Evolutionary conservation across 345 rosid species (phyloP).

Genomic region (Hypericum androsaemum): DNA sequence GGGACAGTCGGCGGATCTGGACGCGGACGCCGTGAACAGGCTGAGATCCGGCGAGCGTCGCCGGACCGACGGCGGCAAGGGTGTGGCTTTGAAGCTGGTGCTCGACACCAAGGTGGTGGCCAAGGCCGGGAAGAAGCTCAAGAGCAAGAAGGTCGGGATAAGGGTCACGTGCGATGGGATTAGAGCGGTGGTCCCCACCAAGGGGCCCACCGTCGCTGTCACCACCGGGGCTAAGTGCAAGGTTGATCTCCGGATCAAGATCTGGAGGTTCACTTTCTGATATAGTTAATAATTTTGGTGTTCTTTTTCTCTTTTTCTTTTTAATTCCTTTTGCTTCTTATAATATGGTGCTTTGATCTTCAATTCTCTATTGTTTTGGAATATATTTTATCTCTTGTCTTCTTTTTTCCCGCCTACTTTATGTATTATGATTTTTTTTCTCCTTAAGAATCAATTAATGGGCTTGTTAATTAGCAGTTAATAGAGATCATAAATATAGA

Average conservation of each 20-base stretch:
- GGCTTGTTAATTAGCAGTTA: too few species aligned
- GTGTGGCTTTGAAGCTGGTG: constrained; percentile 36
- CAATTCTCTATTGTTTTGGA: too few species aligned
- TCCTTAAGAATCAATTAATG: too few species aligned
- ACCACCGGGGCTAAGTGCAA: constrained; percentile 46
- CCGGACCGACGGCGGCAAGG: constrained; percentile 47
- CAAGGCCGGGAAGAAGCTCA: constrained; percentile 37
- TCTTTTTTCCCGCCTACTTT: too few species aligned
- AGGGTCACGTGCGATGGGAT: constrained; percentile 62
- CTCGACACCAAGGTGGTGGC: constrained; percentile 60
- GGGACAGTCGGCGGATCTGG: constrained; percentile 48
- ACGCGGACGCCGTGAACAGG: constrained; percentile 44
- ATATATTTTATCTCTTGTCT: too few species aligned
- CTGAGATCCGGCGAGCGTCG: constrained; percentile 40
- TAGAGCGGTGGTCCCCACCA: constrained; percentile 54
- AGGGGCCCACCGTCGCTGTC: constrained; percentile 50
- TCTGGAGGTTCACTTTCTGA: constrained; percentile 82
- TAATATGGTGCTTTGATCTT: too few species aligned
- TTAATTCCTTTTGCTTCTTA: too few species aligned
- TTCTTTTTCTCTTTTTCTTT: too few species aligned
- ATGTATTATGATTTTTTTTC: too few species aligned
- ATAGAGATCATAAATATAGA: too few species aligned
- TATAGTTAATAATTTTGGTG: too few species aligned
- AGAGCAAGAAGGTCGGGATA: constrained; percentile 70
- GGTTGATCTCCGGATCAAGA: constrained; percentile 78